phyloP scores from a whole-genome alignment of 768 basidiomycete genomes.

The Tulasnella sp. region DNA sequence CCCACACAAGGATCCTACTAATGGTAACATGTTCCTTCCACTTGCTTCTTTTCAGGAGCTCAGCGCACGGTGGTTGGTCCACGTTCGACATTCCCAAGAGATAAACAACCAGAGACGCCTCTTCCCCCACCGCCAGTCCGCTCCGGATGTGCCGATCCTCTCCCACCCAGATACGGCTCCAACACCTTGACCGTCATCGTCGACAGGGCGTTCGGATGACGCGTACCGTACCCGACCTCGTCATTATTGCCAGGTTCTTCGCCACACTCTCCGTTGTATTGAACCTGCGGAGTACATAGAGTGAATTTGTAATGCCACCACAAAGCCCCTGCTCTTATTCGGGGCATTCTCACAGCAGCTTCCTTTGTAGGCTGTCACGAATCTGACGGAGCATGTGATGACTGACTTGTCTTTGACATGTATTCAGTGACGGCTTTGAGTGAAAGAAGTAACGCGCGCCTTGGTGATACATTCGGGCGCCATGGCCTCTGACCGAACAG shows the following conservation, averaged over 20 bases:
- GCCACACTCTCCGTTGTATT: conserved; percentile 18
- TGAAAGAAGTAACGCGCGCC: neutral
- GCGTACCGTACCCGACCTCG: conserved; percentile 1
- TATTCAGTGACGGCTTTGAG: neutral
- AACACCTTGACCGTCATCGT: neutral
- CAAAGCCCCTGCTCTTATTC: conserved; percentile 5
- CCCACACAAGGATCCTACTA: conserved; percentile 1
- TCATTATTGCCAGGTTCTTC: conserved; percentile 13
- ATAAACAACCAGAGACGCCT: neutral
- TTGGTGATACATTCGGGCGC: neutral
- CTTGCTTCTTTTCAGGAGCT: neutral
- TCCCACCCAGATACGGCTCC: conserved; percentile 5
- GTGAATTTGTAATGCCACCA: neutral
- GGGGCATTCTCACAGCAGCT: conserved; percentile 1
- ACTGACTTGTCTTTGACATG: neutral
- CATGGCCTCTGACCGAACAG: neutral
- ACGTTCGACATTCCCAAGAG: conserved; percentile 16
- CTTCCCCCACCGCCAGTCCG: neutral
- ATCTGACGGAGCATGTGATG: neutral
- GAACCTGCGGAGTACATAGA: conserved; percentile 1
- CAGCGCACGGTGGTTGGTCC: conserved; percentile 3
- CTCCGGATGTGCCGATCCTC: conserved; percentile 11
- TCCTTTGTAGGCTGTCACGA: conserved; percentile 4
- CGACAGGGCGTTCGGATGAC: neutral
- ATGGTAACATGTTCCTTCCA: neutral